phyloP scores from a whole-genome alignment of 2,329 filamentous ascomycete genomes.

The Ceratocystis albifundus region DNA sequence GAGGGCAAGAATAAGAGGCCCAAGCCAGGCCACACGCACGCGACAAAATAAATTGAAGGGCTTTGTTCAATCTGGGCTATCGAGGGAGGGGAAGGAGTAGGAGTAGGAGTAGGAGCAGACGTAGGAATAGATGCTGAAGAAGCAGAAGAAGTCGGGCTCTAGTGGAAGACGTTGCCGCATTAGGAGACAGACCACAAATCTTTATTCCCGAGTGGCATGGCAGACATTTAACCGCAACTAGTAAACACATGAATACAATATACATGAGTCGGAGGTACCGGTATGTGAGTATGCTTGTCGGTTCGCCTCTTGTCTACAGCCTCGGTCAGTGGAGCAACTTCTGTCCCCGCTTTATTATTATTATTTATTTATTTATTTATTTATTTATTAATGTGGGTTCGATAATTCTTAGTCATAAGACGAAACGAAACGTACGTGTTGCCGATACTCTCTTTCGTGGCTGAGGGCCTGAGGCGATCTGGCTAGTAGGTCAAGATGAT shows the following conservation, averaged over 20 bases:
- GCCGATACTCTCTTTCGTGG: not conserved
- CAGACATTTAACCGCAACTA: not conserved
- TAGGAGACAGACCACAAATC: too few relatives aligned
- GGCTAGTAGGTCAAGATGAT: not conserved
- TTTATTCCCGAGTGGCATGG: not conserved
- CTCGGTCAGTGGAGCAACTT: not conserved
- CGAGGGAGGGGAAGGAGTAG: too few relatives aligned
- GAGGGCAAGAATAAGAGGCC: not conserved
- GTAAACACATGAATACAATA: not conserved
- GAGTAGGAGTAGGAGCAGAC: too few relatives aligned
- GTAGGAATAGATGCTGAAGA: not conserved
- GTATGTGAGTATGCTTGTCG: too few relatives aligned
- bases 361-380: too few relatives aligned
- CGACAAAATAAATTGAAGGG: too few relatives aligned
- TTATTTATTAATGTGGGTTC: too few relatives aligned
- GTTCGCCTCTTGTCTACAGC: not conserved
- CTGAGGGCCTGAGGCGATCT: constrained; percentile 5
- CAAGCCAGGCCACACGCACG: not conserved
- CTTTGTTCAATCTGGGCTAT: too few relatives aligned
- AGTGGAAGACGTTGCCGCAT: not conserved
- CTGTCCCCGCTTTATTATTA: too few relatives aligned
- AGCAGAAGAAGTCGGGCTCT: not conserved
- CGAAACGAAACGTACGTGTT: not conserved
- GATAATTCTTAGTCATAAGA: too few relatives aligned
- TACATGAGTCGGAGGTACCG: not conserved